Evolutionary conservation across 1,284 basidiomycete genomes (phyloP), one percentile per base, ranked within the genome.

Genomic region (Cutaneotrichosporon cutaneum): DNA sequence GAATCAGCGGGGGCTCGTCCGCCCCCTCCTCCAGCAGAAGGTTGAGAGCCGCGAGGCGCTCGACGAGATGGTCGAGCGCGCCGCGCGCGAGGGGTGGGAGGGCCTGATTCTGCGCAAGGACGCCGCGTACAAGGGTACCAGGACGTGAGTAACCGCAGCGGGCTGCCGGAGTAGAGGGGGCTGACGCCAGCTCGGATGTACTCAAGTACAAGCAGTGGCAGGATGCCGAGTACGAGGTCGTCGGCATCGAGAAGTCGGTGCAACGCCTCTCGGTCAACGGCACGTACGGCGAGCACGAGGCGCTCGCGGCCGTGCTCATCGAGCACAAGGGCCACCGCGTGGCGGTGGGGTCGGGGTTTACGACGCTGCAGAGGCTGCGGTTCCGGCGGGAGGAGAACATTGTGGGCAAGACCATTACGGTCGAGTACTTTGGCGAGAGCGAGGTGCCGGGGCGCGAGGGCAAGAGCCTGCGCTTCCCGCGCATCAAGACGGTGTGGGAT

Each of bases 181-280:
- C 55, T 21, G 14, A 30, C 10, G 7, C 14, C 55, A 78, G 74
- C 21, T 36, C 62, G 11, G 72, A 77, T 54, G 68, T 80, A 9
- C 65, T 69, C 27, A 80, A 80, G 61, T 76, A 74, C 71, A 80
- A 80, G 60, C 61, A 73, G 57, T 78, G 75, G 74, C 69, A 70
- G 56, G 78, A 80, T 55, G 75, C 65, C 4, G 78, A 80, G 62
- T 78, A 78, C 60, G 60, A 54, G 4, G 75, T 77, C 33, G 54
- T 62, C 10, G 64, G 56, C 2, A 27, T 72, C 21, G 70, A 75
- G 14, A 71, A 63, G n/a, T 63, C 62, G 10, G 58, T 26, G 2
- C 73, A 74, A 71, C 67, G 75, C 1, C 64, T 80, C 10, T 30
- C 72, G 0, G 62, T 78, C 13, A 55, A 74, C 39, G 76, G 77